phyloP scores from a whole-genome alignment of 2,329 filamentous ascomycete species.

The Cercospora sp. region DNA sequence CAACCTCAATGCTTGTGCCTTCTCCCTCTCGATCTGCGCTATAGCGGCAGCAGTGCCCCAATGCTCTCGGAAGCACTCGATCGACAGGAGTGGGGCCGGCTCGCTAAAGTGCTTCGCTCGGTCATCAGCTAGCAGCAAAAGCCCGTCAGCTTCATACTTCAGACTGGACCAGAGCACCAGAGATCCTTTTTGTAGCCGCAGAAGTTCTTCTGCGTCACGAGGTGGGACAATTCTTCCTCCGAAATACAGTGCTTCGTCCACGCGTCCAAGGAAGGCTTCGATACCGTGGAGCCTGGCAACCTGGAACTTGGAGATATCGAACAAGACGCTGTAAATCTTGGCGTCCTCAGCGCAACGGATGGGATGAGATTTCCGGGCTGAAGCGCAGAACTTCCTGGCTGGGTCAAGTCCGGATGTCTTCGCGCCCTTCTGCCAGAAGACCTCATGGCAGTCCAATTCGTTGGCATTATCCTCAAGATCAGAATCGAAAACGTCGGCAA shows the following conservation, averaged over 20 bases:
- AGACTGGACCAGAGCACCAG: background rate
- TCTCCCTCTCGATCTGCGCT: background rate
- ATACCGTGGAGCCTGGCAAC: background rate
- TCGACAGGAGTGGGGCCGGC: background rate
- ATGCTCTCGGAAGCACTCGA: background rate
- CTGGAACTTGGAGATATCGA: background rate
- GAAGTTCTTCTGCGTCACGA: background rate
- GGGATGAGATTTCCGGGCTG: background rate
- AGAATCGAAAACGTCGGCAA: background rate
- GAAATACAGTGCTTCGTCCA: background rate
- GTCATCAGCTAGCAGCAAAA: background rate
- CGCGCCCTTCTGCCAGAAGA: background rate
- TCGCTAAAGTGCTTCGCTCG: background rate
- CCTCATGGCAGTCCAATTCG: background rate
- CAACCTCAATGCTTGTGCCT: background rate
- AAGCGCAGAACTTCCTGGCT: background rate
- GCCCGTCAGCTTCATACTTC: background rate
- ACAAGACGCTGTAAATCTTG: background rate
- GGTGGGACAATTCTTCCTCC: background rate
- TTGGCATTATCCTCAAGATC: background rate
- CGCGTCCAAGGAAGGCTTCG: background rate
- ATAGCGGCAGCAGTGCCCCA: background rate
- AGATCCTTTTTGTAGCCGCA: background rate
- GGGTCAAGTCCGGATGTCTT: background rate
- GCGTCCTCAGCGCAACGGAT: background rate